Percentiles rank a stretch among this genome's conserved stretches.
These are phyloP conservation scores for Aquilaria malaccensis DNA, from an alignment of 345 rosid genomes.

Conservation along the genomic window DNA sequence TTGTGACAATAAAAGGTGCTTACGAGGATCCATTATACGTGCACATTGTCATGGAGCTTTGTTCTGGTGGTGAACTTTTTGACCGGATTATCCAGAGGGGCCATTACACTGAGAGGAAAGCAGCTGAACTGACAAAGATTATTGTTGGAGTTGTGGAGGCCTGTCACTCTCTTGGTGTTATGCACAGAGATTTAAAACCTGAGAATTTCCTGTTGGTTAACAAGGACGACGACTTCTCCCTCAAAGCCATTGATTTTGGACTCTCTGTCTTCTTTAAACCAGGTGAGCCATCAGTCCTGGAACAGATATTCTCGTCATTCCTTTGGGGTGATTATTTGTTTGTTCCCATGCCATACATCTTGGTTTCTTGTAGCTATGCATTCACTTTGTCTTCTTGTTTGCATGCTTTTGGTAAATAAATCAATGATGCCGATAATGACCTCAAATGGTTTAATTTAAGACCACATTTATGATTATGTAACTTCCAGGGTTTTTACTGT, in stretches of 20 bases:
- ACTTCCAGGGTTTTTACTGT: background rate
- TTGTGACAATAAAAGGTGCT: constrained; percentile 93
- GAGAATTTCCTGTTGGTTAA: constrained; percentile 96
- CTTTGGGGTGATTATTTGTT: no score
- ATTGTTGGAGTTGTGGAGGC: constrained; percentile 96
- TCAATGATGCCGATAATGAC: no score
- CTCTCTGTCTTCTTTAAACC: constrained; percentile 98
- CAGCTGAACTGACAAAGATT: constrained; percentile 90
- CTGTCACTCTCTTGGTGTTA: constrained; percentile 94
- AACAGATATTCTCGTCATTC: no score
- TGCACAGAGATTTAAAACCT: constrained; percentile 98
- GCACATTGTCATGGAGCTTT: constrained; percentile 97
- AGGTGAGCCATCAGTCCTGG: constrained; percentile 28
- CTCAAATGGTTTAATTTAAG: no score
- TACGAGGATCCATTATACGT: constrained; percentile 81
- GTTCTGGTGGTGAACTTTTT: constrained; percentile 92
- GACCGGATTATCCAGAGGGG: constrained; percentile 97
- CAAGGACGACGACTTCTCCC: constrained; percentile 95
- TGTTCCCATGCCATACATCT: no score
- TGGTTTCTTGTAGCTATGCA: background rate
- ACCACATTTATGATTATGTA: no score
- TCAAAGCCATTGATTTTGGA: constrained; percentile 97
- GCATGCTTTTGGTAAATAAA: no score
- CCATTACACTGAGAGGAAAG: constrained; percentile 92
- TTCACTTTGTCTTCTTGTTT: no score